Percentiles rank a stretch among this genome's conserved stretches.
Conservation (phyloP, 2,329 filamentous ascomycete species). For the Calonectria pteridis region DNA sequence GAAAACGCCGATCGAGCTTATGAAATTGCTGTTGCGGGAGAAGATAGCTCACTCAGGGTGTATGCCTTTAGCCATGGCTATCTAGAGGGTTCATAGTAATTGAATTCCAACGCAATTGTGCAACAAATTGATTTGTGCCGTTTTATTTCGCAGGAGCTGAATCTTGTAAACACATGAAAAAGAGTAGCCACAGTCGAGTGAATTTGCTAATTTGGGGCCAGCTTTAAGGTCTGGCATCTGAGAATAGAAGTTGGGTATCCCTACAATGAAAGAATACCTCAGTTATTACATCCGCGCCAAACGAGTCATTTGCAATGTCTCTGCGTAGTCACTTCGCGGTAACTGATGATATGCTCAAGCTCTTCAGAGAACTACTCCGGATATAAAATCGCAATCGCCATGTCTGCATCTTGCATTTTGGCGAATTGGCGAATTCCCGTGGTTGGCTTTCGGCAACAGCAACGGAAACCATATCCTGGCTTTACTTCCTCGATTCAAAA, state of each 20-base stretch:
- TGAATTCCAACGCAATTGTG: slow-evolving; percentile 3
- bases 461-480: neutral
- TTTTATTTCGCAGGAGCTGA: neutral
- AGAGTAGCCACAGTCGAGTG: neutral
- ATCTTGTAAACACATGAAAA: neutral
- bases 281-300: neutral
- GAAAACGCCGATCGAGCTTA: slow-evolving; percentile 44
- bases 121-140: neutral
- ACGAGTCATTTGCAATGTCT: neutral
- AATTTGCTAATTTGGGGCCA: neutral
- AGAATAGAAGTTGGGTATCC: neutral
- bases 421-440: neutral
- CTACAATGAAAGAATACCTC: neutral
- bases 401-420: neutral
- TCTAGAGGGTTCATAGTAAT: slow-evolving; percentile 36
- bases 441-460: neutral
- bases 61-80: slow-evolving; percentile 58
- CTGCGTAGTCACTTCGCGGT: neutral
- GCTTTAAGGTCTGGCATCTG: neutral
- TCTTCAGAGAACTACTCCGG: neutral
- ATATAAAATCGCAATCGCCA: neutral
- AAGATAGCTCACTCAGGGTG: slow-evolving; percentile 71
- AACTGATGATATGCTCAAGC: neutral
- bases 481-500: neutral
- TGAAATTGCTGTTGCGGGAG: slow-evolving; percentile 68